Percentiles rank a stretch among this genome's conserved stretches.
These are phyloP conservation scores for Phoma sp. DNA, from an alignment of 2,329 filamentous ascomycete species.

Conservation along the genomic window DNA sequence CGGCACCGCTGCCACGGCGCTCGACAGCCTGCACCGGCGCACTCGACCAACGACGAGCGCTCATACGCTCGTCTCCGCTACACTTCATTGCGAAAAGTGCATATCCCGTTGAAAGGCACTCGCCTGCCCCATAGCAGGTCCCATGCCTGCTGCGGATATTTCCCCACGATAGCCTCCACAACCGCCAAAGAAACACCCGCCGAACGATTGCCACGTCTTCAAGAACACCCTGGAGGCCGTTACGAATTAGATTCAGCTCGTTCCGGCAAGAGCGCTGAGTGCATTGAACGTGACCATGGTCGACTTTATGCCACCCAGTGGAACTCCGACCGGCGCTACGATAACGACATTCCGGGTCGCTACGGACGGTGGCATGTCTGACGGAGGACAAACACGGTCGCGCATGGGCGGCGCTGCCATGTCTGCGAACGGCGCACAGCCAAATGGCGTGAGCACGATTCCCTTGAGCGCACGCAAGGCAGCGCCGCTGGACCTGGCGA, in stretches of 20 bases:
- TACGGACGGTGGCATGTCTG: conserved; percentile 34
- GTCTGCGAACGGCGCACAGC: conserved; percentile 42
- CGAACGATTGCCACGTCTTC: conserved; percentile 11
- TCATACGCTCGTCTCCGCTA: conserved; percentile 2
- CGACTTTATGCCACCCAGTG: conserved; percentile 45
- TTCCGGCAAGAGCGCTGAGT: conserved; percentile 28
- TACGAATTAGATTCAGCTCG: neutral
- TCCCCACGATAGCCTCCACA: conserved; percentile 37
- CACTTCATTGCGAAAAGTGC: conserved; percentile 5
- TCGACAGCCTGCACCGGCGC: conserved; percentile 1
- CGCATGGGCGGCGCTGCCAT: conserved; percentile 39
- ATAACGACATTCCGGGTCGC: conserved; percentile 50
- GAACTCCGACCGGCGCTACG: conserved; percentile 43
- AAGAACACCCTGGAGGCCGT: conserved; percentile 13
- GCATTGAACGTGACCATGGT: conserved; percentile 43
- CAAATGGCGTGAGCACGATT: conserved; percentile 54
- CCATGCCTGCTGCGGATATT: conserved; percentile 44
- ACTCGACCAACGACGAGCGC: neutral
- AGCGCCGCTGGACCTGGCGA: conserved; percentile 79
- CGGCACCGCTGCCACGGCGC: conserved; percentile 15
- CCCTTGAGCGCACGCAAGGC: conserved; percentile 71
- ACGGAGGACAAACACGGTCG: conserved; percentile 32
- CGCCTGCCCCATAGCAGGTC: conserved; percentile 33
- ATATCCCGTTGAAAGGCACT: conserved; percentile 25
- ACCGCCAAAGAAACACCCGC: conserved; percentile 17